Evolutionary conservation across 75 land plant species (phyloP), one percentile per base, ranked within the genome.

Genomic region (Gnetum montanum): DNA sequence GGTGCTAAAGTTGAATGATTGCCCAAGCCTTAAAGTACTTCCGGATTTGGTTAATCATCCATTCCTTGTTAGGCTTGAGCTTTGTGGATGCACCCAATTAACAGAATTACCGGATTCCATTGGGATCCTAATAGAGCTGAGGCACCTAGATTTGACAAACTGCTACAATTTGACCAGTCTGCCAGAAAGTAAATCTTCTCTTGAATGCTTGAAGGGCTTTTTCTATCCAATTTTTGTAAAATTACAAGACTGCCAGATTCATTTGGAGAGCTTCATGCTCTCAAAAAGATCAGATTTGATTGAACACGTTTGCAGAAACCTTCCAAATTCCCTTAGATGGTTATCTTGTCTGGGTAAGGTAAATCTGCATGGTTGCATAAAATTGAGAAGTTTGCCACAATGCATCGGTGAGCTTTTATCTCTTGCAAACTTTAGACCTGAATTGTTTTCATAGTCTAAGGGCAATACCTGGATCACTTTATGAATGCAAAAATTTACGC

Each of bases 251-350:
- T 61, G 38, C 68, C 54, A 8, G 29, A 19, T 36, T 46, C 31
- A n/a, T 65, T 65, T 44, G 54, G 65, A 41, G 30, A 65, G 0
- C 64, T 65, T 2, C 3, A 5, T 8, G 23, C 20, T 52, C 36
- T 33, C 1, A 52, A 52, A 31, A 31, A 52, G n/a, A 8, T 52
- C 12, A 52, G 29, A 52, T 18, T 52, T 34, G 33, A 52, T 52
- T 34, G 24, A 33, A 31, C 33, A 5, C 55, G 35, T 15, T 18
- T 33, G 33, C 8, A 53, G 29, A 26, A 33, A 7, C 27, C 29
- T 53, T 23, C 55, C 55, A 20, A 3, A 22, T 10, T 30, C 55
- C 37, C 34, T 53, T 34, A 33, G 55, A 34, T 53, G 55, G 55
- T 4, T 53, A 36, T 53, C 55, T 25, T 22, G 24, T 15, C 34